phyloP scores from a whole-genome alignment of 2,329 filamentous ascomycete species.

The Chaetomiaceae sp. region DNA sequence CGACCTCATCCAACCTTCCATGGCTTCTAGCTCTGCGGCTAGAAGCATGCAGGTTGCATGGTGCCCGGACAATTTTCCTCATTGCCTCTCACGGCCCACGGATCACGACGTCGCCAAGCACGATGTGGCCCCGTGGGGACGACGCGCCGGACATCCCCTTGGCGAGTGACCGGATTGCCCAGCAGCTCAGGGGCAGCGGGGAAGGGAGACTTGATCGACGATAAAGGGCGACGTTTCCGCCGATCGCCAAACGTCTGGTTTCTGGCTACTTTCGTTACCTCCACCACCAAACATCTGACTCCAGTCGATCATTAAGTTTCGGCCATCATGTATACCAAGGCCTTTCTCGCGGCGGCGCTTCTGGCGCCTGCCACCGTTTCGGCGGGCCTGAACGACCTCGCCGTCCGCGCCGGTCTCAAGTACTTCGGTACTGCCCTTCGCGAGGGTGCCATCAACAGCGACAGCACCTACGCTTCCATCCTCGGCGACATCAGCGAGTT shows the following conservation, averaged over 20 bases:
- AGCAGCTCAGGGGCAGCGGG: neutral
- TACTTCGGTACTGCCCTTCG: slow-evolving; percentile 65
- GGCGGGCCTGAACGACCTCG: slow-evolving; percentile 46
- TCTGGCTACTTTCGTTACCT: neutral
- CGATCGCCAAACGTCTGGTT: no score
- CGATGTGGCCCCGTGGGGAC: slow-evolving; percentile 5
- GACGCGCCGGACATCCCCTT: slow-evolving; percentile 6
- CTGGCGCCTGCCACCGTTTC: slow-evolving; percentile 23
- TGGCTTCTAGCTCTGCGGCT: neutral
- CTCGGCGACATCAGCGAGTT: slow-evolving; percentile 54
- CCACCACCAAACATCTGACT: neutral
- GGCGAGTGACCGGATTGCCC: neutral
- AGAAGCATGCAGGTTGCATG: slow-evolving; percentile 2
- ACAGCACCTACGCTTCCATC: slow-evolving; percentile 51
- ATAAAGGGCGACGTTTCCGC: no score
- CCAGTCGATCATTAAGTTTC: neutral
- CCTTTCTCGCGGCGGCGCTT: slow-evolving; percentile 22
- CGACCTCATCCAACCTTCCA: neutral
- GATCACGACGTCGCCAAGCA: neutral
- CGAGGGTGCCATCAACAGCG: slow-evolving; percentile 46
- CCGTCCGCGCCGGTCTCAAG: slow-evolving; percentile 49
- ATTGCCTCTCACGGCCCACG: neutral
- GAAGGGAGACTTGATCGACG: neutral
- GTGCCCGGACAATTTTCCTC: neutral
- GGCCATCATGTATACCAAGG: slow-evolving; percentile 21